A percentile compares a stretch with the other conserved stretches of the same genome.
These are phyloP conservation scores for Rosa chinensis DNA, from an alignment of 306 rosid genomes.

Conservation along the genomic window DNA sequence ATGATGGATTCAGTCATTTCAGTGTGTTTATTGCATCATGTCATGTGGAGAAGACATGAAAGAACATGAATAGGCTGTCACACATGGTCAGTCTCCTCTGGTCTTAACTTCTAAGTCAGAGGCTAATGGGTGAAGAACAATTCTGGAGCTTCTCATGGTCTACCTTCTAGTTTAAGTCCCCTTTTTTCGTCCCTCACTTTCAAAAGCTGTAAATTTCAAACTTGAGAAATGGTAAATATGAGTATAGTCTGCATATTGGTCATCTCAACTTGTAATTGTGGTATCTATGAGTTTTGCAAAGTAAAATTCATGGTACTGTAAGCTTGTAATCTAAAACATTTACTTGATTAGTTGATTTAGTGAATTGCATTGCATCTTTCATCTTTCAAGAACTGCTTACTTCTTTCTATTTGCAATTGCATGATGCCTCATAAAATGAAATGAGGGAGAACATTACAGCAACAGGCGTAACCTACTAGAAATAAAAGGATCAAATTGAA, in stretches of 20 bases:
- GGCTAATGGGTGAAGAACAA: background rate
- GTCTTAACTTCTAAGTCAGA: background rate
- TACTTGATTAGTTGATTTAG: background rate
- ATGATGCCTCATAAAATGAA: background rate
- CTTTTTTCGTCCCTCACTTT: background rate
- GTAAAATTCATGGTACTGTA: background rate
- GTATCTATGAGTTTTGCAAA: background rate
- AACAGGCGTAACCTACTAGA: background rate
- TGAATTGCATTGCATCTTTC: background rate
- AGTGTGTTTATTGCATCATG: constrained; percentile 17
- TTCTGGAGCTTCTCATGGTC: background rate
- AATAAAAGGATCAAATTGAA: background rate
- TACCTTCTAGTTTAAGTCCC: background rate
- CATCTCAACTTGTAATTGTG: background rate
- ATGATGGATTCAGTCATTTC: constrained; percentile 6
- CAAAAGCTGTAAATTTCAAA: background rate
- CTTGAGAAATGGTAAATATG: background rate
- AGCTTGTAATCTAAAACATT: background rate
- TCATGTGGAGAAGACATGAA: constrained; percentile 35
- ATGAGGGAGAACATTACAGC: background rate
- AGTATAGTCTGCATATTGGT: background rate
- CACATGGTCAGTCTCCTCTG: constrained; percentile 41
- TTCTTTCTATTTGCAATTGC: background rate
- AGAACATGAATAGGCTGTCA: constrained; percentile 18
- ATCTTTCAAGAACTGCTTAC: background rate